Evolutionary conservation across 371 early-diverging fungal genomes (phyloP).

Genomic region (Mortierella sp.): DNA sequence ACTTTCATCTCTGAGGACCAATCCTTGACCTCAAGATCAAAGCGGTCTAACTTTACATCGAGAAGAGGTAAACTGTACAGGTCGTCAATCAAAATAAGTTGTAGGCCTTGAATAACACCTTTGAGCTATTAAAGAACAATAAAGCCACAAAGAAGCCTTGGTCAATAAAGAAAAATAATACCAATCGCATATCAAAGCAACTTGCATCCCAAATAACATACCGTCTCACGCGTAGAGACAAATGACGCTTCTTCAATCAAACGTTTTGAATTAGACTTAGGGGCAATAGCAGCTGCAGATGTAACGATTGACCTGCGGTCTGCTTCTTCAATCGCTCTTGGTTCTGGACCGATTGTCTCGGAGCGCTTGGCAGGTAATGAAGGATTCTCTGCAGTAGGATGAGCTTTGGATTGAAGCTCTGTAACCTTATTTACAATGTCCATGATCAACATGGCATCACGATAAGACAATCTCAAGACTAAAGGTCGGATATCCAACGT

Average conservation of each 20-base stretch:
- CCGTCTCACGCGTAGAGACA: slow-evolving; percentile 65
- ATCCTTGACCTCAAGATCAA: slow-evolving; percentile 83
- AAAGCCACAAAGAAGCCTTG: not conserved
- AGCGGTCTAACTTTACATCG: slow-evolving; percentile 84
- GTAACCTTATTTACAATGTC: slow-evolving; percentile 83
- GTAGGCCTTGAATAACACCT: slow-evolving; percentile 78
- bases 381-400: slow-evolving; percentile 24
- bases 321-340: slow-evolving; percentile 30
- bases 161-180: not conserved
- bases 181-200: not conserved
- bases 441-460: slow-evolving; percentile 86
- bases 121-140: slow-evolving; percentile 56
- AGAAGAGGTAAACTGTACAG: slow-evolving; percentile 92
- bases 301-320: slow-evolving; percentile 20
- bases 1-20: slow-evolving; percentile 89
- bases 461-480: slow-evolving; percentile 80
- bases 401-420: slow-evolving; percentile 65
- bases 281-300: slow-evolving; percentile 9
- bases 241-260: slow-evolving; percentile 47
- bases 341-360: slow-evolving; percentile 8
- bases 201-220: slow-evolving; percentile 19
- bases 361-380: slow-evolving; percentile 12
- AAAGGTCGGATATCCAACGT: slow-evolving; percentile 73
- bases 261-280: slow-evolving; percentile 34
- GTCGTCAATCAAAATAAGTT: slow-evolving; percentile 93